Evolutionary conservation across 768 basidiomycete species (phyloP).

Genomic region (Suillus lakei): DNA sequence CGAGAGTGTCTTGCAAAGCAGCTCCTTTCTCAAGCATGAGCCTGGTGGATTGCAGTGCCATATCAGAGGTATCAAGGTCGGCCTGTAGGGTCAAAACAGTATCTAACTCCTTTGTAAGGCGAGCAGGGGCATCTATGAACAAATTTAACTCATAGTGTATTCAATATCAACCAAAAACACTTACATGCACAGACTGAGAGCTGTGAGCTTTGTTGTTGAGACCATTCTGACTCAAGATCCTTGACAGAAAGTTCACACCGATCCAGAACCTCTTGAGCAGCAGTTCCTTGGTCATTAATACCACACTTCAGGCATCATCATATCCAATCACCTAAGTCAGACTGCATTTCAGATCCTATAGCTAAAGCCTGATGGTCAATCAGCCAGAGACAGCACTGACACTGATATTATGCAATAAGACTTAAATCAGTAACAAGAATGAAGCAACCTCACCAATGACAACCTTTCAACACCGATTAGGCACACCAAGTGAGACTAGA

Average conservation of each 20-base stretch:
- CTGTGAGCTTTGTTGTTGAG: slow-evolving; percentile 35
- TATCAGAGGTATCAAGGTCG: slow-evolving; percentile 28
- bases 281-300: slow-evolving; percentile 14
- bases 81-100: slow-evolving; percentile 36
- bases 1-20: slow-evolving; percentile 17
- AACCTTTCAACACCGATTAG: slow-evolving; percentile 39
- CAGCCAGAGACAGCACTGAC: slow-evolving; percentile 34
- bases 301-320: slow-evolving; percentile 22
- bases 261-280: slow-evolving; percentile 21
- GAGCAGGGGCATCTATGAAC: slow-evolving; percentile 30
- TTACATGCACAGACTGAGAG: slow-evolving; percentile 32
- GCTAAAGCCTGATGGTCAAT: slow-evolving; percentile 36
- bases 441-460: slow-evolving; percentile 35
- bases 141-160: slow-evolving; percentile 22
- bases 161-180: slow-evolving; percentile 17
- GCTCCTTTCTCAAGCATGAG: slow-evolving; percentile 11
- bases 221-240: slow-evolving; percentile 39
- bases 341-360: slow-evolving; percentile 30
- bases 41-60: slow-evolving; percentile 20
- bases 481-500: slow-evolving; percentile 40
- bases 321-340: slow-evolving; percentile 41
- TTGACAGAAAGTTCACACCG: slow-evolving; percentile 17
- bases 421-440: not conserved
- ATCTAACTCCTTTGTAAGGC: slow-evolving; percentile 40
- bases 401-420: slow-evolving; percentile 16